Base-by-base conservation (phyloP, 495 filamentous ascomycete species). In the Usnea hakonensis region DNA sequence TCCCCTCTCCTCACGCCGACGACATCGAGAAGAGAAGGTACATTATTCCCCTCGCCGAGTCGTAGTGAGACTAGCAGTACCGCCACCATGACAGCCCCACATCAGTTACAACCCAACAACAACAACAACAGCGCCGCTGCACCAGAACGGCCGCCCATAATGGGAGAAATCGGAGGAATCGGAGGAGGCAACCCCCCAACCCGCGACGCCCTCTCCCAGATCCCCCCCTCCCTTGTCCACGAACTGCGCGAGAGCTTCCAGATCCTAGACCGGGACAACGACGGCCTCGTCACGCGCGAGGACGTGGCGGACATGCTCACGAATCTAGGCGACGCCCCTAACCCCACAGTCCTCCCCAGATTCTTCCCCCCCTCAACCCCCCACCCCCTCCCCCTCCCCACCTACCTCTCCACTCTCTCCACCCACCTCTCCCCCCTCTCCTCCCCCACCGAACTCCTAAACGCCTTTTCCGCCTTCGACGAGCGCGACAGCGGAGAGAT, bases 401-500 rank as follows among this genome's bases (percentile, higher is more conserved):
- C 85, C 3, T 98, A 93, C 70, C 79, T 98, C 19, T 89, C 87
- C 65, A 86, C 84, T 10, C 78, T 97, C 9, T 86, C 90, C 0
- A 76, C 79, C 11, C 78, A 89, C 1, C 76, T 97, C n/a, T 81
- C 83, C 1, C 80, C 84, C 0, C 76, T 97, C 21, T 90, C 87
- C 0, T 83, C 87, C 4, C 83, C 83, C 16, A 78, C 84, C 26
- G 94, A 98, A 64, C 81, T 98, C 0, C 68, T 87, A 3, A 90
- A 89, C 8, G 94, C 95, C 0, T 90, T 98, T 65, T 88, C 89
- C 13, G 95, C 95, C 0, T 98, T 98, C 66, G 94, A 98, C 68
- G 89, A 95, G 64, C 90, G 95, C 65, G 94, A 98, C 72, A 91
- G 88, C 68, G 94, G 95, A 10, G 90, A 96, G 71, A 83, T 97